phyloP scores from a whole-genome alignment of 2,329 filamentous ascomycete genomes.

The Periconia sp. region DNA sequence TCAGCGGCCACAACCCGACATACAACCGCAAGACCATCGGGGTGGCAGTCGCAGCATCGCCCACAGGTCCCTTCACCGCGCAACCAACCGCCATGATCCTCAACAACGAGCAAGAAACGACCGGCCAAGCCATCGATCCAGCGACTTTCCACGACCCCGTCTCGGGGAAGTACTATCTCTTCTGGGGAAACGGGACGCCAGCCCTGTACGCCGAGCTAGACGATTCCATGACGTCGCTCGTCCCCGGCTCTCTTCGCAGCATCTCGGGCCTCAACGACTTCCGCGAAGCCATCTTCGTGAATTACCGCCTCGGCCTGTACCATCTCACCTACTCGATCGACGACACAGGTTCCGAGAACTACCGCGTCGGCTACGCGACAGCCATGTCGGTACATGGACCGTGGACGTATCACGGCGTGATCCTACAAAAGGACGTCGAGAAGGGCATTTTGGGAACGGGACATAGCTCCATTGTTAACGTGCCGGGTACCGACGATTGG shows the following conservation, averaged over 20 bases:
- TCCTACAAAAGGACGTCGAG: conserved; percentile 23
- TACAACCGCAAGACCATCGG: conserved; percentile 32
- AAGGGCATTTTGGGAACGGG: conserved; percentile 28
- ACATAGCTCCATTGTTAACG: conserved; percentile 28
- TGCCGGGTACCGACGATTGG: conserved; percentile 31
- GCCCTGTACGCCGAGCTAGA: conserved; percentile 23
- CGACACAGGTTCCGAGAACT: conserved; percentile 29
- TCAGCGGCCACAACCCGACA: conserved; percentile 26
- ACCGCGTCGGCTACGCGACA: conserved; percentile 31
- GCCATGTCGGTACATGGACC: conserved; percentile 21
- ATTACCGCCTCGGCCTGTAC: conserved; percentile 26
- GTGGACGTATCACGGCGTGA: conserved; percentile 26
- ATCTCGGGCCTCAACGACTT: conserved; percentile 23
- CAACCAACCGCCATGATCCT: conserved; percentile 28
- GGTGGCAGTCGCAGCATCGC: conserved; percentile 24
- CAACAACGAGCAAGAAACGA: conserved; percentile 25
- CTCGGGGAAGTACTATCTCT: conserved; percentile 29
- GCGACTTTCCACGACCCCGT: conserved; percentile 26
- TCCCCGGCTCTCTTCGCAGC: conserved; percentile 11
- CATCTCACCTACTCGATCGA: conserved; percentile 33
- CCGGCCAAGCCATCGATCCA: conserved; percentile 28
- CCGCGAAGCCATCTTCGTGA: conserved; percentile 29
- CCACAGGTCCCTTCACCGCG: conserved; percentile 27
- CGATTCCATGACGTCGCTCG: conserved; percentile 26
- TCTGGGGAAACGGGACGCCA: conserved; percentile 26